phyloP scores from a whole-genome alignment of 768 basidiomycete genomes.

The Lentinula sp. region DNA sequence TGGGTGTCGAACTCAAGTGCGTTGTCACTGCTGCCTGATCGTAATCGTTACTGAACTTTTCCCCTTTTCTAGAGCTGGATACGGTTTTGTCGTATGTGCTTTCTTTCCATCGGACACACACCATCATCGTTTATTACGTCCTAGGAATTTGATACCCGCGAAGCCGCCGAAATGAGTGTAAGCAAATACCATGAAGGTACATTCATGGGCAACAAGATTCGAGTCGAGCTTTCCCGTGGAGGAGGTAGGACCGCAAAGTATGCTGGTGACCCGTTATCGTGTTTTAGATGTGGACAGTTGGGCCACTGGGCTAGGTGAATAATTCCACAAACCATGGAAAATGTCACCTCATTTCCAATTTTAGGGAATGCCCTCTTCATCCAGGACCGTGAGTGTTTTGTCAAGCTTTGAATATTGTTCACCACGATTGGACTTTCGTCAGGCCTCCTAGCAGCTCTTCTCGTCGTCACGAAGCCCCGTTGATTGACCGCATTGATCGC shows the following conservation, averaged over 20 bases:
- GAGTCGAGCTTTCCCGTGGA: conserved; percentile 81
- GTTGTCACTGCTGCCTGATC: conserved; percentile 19
- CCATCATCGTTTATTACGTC: conserved; percentile 6
- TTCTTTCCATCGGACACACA: not conserved
- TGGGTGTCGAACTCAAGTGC: conserved; percentile 79
- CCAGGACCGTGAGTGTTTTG: conserved; percentile 40
- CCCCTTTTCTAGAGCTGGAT: conserved; percentile 55
- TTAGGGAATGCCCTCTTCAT: conserved; percentile 69
- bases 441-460: conserved; percentile 28
- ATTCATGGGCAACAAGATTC: conserved; percentile 91
- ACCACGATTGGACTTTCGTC: conserved; percentile 6
- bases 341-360: not conserved
- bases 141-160: conserved; percentile 78
- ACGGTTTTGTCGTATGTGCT: conserved; percentile 80
- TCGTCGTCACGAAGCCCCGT: conserved; percentile 42
- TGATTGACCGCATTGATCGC: conserved; percentile 60
- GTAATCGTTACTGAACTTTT: conserved; percentile 10
- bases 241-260: conserved; percentile 79
- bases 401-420: not conserved
- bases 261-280: conserved; percentile 80
- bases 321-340: not conserved
- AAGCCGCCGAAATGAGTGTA: conserved; percentile 83
- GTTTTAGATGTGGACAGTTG: conserved; percentile 80
- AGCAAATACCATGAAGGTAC: conserved; percentile 84
- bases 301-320: conserved; percentile 88